Evolutionary conservation across 2,329 filamentous ascomycete species (phyloP).

Genomic region (Ophiostoma angusticollis): DNA sequence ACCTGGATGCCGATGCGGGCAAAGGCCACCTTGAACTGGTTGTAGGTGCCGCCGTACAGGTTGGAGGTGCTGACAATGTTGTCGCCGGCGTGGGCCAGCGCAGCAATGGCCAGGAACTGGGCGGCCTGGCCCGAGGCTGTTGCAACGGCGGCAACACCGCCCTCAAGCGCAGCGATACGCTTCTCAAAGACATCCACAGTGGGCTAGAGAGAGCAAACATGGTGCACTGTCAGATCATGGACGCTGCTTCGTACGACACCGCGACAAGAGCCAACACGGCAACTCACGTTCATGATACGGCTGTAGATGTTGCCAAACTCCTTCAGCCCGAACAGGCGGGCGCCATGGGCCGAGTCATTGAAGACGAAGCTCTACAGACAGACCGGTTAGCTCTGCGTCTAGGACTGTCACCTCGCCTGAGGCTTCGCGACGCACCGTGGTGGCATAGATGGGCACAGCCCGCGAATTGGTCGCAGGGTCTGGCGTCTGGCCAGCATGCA

Average conservation of each 20-base stretch:
- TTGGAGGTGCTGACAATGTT: conserved; percentile 89
- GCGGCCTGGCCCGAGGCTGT: conserved; percentile 79
- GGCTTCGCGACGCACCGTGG: conserved; percentile 44
- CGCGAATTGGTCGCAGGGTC: conserved; percentile 75
- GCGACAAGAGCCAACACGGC: background rate
- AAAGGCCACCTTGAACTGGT: conserved; percentile 87
- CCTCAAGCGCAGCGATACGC: conserved; percentile 88
- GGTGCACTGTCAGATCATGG: background rate
- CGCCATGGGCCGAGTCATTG: conserved; percentile 92
- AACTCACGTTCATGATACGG: conserved; percentile 65
- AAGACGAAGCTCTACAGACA: conserved; percentile 62
- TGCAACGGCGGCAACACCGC: conserved; percentile 75
- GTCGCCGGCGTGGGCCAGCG: conserved; percentile 77
- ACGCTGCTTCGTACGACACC: background rate
- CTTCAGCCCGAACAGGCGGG: conserved; percentile 89
- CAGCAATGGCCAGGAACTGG: conserved; percentile 78
- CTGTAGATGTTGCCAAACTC: conserved; percentile 97
- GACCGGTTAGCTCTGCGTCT: background rate
- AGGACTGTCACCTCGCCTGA: background rate
- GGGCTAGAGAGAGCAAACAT: conserved; percentile 39
- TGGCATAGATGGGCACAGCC: conserved; percentile 92
- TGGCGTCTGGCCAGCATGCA: conserved; percentile 70
- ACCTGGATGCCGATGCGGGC: conserved; percentile 77
- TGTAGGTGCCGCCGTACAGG: conserved; percentile 91
- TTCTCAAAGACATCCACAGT: conserved; percentile 96